Conservation (phyloP, 345 rosid species). For the Populus deltoides region DNA sequence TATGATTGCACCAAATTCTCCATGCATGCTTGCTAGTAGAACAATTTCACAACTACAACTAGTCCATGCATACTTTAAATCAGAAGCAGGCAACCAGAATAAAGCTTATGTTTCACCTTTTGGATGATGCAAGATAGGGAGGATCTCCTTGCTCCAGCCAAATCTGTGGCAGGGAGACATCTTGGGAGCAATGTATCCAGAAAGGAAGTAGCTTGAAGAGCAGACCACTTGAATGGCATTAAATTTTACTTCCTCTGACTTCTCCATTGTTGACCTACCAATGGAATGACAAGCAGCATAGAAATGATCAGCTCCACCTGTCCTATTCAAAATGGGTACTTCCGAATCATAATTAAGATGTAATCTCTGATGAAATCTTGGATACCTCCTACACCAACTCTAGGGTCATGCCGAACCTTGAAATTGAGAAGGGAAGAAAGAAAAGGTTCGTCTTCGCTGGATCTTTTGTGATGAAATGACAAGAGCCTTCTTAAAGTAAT, state of each 20-base stretch:
- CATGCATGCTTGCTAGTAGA: neutral
- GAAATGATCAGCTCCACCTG: too few species aligned
- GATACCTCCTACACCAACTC: too few species aligned
- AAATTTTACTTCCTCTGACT: conserved; percentile 35
- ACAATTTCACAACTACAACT: neutral
- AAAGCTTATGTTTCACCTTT: conserved; percentile 35
- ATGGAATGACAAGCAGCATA: too few species aligned
- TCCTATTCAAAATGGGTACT: too few species aligned
- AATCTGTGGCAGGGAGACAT: conserved; percentile 56
- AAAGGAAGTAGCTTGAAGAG: conserved; percentile 55
- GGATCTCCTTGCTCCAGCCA: conserved; percentile 60
- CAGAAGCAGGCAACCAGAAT: neutral
- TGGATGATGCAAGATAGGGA: conserved; percentile 35
- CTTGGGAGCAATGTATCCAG: conserved; percentile 53
- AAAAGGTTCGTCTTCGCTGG: too few species aligned
- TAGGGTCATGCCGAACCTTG: too few species aligned
- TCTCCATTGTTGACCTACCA: conserved; percentile 47
- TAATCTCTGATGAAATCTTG: too few species aligned
- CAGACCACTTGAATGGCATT: conserved; percentile 63
- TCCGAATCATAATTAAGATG: too few species aligned
- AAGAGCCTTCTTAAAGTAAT: too few species aligned
- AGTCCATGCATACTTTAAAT: neutral
- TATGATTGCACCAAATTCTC: neutral
- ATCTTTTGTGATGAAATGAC: too few species aligned
- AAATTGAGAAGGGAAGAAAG: too few species aligned